Base-by-base conservation (phyloP, 805 yeast species). In the Nakazawaea laoshanensis region DNA sequence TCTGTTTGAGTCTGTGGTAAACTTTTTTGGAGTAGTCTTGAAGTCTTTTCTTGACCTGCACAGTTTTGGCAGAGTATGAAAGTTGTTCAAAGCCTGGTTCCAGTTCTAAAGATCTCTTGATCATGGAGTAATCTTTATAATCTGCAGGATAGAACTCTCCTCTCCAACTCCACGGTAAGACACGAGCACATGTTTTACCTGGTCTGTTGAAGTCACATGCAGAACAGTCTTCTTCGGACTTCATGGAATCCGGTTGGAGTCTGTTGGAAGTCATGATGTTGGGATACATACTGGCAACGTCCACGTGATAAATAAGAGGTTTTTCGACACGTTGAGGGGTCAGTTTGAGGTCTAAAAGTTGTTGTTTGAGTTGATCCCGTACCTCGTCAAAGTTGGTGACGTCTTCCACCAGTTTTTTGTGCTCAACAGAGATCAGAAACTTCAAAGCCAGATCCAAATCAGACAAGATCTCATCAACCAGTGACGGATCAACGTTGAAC, bases 211-310 rank as follows among this genome's bases (percentile, higher is more conserved):
- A 94, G 47, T 92, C 98, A 62, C 99, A 94, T 26, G 94, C 77
- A 0, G 98, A 97, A 59, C 98, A 94, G 48, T 87, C 95, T 45
- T 84, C 84, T 49, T 89, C 97, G 0, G 80, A 63, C 44, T 92
- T 88, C 86, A 92, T 89, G 3, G 97, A 88, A 57, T 92, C 99
- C 0, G 99, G 99, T 53, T 92, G 99, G 33, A 92, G 65, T 50
- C 99, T 74, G 57, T 92, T 92, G 0, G 97, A 83, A 5, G 95
- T 86, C 97, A 92, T 92, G 52, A 92, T 92, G 50, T 92, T 92
- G 5, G 99, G 99, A 50, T 92, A 92, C 99, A 92, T 92, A 1
- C 98, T 92, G 1, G 99, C 96, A 32, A 92, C 99, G 63, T 92
- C 99, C 23, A 94, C 95, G 50, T 92, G 99, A 48, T 94, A 92